A percentile compares a stretch with the other conserved stretches of the same genome.
phyloP scores from a whole-genome alignment of 106 monocot genomes.

The Dendrobium nobile region DNA sequence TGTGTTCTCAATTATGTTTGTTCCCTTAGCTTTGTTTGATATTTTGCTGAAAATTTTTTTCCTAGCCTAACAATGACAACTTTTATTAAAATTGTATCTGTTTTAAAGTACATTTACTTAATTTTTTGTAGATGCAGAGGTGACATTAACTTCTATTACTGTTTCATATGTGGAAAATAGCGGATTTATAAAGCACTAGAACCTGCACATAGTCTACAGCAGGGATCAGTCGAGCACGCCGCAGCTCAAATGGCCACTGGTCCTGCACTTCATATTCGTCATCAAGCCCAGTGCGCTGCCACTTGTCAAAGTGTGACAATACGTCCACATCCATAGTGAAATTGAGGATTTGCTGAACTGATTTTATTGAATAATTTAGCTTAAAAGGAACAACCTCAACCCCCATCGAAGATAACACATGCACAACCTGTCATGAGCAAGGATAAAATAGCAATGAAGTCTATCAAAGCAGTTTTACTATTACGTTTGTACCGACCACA shows the following conservation, averaged over 20 bases:
- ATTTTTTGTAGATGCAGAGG: background rate
- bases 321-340: slow-evolving; percentile 98
- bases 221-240: slow-evolving; percentile 75
- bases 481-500: background rate
- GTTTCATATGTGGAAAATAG: background rate
- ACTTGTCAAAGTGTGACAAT: slow-evolving; percentile 80
- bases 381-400: slow-evolving; percentile 80
- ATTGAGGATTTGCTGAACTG: slow-evolving; percentile 72
- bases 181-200: background rate
- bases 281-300: slow-evolving; percentile 65
- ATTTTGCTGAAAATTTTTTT: no score
- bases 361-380: slow-evolving; percentile 63
- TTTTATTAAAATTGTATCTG: background rate
- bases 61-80: no score
- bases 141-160: background rate
- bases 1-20: no score
- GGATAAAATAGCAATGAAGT: background rate
- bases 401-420: slow-evolving; percentile 65
- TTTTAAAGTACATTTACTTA: background rate
- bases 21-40: no score
- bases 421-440: slow-evolving; percentile 42
- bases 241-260: slow-evolving; percentile 91
- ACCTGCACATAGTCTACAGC: slow-evolving; percentile 97
- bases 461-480: background rate
- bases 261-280: slow-evolving; percentile 85